Evolutionary conservation across 257 asterid genomes (phyloP).

Genomic region (Plantago major): DNA sequence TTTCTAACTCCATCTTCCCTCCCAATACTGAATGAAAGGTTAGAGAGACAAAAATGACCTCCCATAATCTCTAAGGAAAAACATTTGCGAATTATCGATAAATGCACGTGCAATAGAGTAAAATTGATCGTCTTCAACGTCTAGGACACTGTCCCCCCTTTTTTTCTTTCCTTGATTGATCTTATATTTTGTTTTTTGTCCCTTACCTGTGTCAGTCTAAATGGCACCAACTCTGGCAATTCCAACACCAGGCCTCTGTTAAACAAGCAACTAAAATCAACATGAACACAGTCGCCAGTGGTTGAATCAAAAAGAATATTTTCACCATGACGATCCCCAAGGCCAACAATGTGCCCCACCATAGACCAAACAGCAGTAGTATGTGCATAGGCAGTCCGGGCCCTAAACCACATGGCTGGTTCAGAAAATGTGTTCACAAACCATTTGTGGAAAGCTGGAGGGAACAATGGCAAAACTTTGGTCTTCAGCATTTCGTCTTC

Average conservation of each 20-base stretch:
- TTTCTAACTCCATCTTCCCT: background rate
- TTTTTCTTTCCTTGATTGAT: background rate
- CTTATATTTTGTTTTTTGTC: slow-evolving; percentile 15
- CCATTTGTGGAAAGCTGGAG: slow-evolving; percentile 96
- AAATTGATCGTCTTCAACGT: slow-evolving; percentile 9
- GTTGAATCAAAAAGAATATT: slow-evolving; percentile 95
- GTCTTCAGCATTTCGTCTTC: slow-evolving; percentile 87
- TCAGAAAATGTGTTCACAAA: slow-evolving; percentile 88
- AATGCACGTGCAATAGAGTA: slow-evolving; percentile 1
- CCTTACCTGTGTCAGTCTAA: slow-evolving; percentile 90
- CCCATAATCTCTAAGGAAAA: background rate
- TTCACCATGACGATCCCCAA: slow-evolving; percentile 98
- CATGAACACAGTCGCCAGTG: slow-evolving; percentile 97
- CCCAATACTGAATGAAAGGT: background rate
- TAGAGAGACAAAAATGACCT: slow-evolving; percentile 11
- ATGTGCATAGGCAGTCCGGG: slow-evolving; percentile 88
- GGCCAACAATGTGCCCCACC: slow-evolving; percentile 99
- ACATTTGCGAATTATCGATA: background rate
- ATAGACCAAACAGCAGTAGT: slow-evolving; percentile 99
- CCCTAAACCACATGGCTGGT: slow-evolving; percentile 99
- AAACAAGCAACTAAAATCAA: slow-evolving; percentile 96
- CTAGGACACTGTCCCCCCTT: background rate
- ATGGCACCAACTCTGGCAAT: slow-evolving; percentile 97
- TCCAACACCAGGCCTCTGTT: slow-evolving; percentile 95
- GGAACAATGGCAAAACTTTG: slow-evolving; percentile 86